Conservation (phyloP, 257 asterid genomes). For the Phtheirospermum japonicum region DNA sequence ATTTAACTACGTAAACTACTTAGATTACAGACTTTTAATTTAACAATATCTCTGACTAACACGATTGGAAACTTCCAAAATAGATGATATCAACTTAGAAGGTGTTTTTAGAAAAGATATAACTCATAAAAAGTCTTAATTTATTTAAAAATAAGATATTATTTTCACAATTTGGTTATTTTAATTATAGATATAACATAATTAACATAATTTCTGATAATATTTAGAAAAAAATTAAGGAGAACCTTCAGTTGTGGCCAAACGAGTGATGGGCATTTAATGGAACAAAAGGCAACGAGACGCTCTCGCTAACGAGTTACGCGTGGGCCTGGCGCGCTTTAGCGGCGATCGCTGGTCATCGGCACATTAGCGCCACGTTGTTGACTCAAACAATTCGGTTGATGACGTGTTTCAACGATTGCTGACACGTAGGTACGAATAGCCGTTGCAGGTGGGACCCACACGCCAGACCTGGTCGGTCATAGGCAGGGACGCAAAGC, state of each 20-base stretch:
- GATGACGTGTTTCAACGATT: slow-evolving; percentile 24
- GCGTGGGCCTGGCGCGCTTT: slow-evolving; percentile 32
- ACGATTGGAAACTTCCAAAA: too few species aligned
- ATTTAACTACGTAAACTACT: too few species aligned
- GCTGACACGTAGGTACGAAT: slow-evolving; percentile 38
- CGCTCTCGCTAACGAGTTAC: slow-evolving; percentile 21
- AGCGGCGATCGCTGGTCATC: slow-evolving; percentile 8
- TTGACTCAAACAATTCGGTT: not conserved
- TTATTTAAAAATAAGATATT: too few species aligned
- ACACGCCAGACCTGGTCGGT: slow-evolving; percentile 16
- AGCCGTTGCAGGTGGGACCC: slow-evolving; percentile 46
- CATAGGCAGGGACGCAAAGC: slow-evolving; percentile 28
- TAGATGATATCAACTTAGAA: too few species aligned
- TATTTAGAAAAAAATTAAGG: too few species aligned
- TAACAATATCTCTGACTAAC: too few species aligned
- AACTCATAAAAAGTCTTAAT: too few species aligned
- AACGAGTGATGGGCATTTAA: slow-evolving; percentile 22
- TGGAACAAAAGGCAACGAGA: slow-evolving; percentile 16
- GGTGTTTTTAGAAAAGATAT: too few species aligned
- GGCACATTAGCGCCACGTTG: slow-evolving; percentile 24
- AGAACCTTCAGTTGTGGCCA: not conserved
- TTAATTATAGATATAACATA: too few species aligned
- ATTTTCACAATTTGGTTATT: too few species aligned
- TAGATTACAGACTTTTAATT: too few species aligned
- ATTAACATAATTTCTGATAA: too few species aligned